phyloP scores from a whole-genome alignment of 1,284 basidiomycete genomes.

The Trametes hirsuta region DNA sequence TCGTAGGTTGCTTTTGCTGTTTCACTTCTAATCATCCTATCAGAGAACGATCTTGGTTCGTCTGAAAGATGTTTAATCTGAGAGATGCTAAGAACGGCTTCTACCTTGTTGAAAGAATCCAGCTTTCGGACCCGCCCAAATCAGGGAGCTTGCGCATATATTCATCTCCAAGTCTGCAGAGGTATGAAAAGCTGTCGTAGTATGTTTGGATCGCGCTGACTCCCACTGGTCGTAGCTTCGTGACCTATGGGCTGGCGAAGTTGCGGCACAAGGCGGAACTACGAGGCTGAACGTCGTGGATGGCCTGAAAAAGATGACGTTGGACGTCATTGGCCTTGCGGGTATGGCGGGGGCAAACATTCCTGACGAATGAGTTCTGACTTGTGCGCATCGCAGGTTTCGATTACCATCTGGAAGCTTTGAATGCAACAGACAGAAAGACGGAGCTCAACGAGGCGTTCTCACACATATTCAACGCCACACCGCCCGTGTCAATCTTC shows the following conservation, averaged over 20 bases:
- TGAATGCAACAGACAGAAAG: slow-evolving; percentile 29
- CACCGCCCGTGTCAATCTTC: not conserved
- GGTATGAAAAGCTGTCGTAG: slow-evolving; percentile 32
- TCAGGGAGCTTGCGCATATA: slow-evolving; percentile 56
- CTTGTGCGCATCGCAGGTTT: slow-evolving; percentile 38
- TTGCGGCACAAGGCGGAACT: slow-evolving; percentile 12
- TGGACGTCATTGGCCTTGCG: slow-evolving; percentile 54
- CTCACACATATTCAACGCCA: slow-evolving; percentile 25
- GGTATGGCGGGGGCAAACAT: slow-evolving; percentile 29
- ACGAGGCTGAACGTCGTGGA: slow-evolving; percentile 42
- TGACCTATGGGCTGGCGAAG: slow-evolving; percentile 28
- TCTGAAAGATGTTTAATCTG: too few relatives aligned
- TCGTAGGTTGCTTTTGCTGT: too few relatives aligned
- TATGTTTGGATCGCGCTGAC: not conserved
- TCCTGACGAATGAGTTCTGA: not conserved
- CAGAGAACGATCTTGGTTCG: slow-evolving; percentile 1
- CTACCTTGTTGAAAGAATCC: slow-evolving; percentile 45
- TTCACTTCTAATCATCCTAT: not conserved
- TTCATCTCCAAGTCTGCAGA: slow-evolving; percentile 55
- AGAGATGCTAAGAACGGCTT: not conserved
- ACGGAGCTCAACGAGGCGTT: slow-evolving; percentile 47
- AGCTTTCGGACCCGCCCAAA: slow-evolving; percentile 58
- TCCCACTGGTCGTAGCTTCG: slow-evolving; percentile 27
- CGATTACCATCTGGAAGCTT: slow-evolving; percentile 50
- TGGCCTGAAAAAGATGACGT: slow-evolving; percentile 45